phyloP scores from a whole-genome alignment of 345 rosid species.

The Gossypium turneri region DNA sequence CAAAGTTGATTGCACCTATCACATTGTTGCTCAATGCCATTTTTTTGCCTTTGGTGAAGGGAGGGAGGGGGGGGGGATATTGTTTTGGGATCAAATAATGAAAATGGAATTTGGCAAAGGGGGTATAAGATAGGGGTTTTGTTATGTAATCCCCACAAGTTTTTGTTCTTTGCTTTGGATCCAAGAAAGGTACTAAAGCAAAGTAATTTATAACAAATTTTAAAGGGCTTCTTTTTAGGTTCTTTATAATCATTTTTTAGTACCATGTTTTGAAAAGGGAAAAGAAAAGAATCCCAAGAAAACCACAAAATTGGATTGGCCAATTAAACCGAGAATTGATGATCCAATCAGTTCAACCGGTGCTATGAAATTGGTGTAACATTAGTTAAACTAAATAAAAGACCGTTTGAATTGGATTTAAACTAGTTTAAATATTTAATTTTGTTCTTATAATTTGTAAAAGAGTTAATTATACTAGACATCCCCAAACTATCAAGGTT shows the following conservation, averaged over 20 bases:
- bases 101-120: neutral
- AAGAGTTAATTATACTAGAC: too few species aligned
- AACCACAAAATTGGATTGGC: neutral
- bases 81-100: slow-evolving; percentile 10
- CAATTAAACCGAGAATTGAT: too few species aligned
- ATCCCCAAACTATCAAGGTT: too few species aligned
- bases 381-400: too few species aligned
- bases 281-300: neutral
- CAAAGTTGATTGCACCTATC: slow-evolving; percentile 85
- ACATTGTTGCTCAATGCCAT: slow-evolving; percentile 94
- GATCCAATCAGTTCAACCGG: too few species aligned
- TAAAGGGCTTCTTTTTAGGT: neutral
- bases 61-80: neutral
- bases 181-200: slow-evolving; percentile 17
- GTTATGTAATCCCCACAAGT: neutral
- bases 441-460: too few species aligned
- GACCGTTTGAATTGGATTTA: too few species aligned
- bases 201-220: slow-evolving; percentile 2
- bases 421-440: too few species aligned
- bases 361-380: too few species aligned
- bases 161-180: neutral
- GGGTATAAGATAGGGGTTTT: neutral
- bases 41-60: neutral
- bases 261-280: slow-evolving; percentile 32
- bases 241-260: slow-evolving; percentile 11